A percentile compares a stretch with the other conserved stretches of the same genome.
phyloP scores from a whole-genome alignment of 352 stramenopile species.

The Globisporangium ultimum region DNA sequence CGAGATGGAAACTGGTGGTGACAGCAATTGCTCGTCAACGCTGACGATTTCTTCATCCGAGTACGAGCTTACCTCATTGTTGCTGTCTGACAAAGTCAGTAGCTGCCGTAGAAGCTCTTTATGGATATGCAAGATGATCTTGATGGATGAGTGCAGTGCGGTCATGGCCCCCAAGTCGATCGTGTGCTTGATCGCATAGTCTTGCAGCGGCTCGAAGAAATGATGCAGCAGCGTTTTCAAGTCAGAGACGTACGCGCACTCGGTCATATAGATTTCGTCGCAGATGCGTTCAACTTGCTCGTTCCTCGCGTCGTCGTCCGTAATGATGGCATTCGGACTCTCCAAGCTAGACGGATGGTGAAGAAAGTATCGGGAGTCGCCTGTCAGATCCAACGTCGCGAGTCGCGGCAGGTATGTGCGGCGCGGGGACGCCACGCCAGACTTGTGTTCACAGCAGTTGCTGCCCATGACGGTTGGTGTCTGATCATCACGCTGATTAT shows the following conservation, averaged over 20 bases:
- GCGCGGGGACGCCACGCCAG: no score
- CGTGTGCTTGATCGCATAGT: conserved; percentile 18
- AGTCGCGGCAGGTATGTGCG: no score
- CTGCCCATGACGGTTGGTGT: no score
- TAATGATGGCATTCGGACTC: background rate
- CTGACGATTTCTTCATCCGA: no score
- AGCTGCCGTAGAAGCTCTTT: conserved; percentile 23
- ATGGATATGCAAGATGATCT: conserved; percentile 34
- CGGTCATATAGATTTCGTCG: conserved; percentile 27
- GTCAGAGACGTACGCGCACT: conserved; percentile 25
- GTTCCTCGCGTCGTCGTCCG: background rate
- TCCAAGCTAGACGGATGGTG: background rate
- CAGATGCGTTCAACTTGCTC: conserved; percentile 21
- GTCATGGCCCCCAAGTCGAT: conserved; percentile 27
- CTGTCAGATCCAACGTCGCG: no score
- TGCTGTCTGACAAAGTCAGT: no score
- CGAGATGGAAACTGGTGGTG: no score
- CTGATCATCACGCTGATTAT: no score
- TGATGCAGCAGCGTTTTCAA: conserved; percentile 21
- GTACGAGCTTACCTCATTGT: no score
- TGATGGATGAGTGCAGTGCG: conserved; percentile 24
- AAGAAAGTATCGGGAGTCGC: background rate
- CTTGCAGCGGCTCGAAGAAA: conserved; percentile 32
- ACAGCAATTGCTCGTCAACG: no score
- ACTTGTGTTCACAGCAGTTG: no score